Base-by-base conservation (phyloP, 176 grass and related monocot species). In the Leersia perrieri region DNA sequence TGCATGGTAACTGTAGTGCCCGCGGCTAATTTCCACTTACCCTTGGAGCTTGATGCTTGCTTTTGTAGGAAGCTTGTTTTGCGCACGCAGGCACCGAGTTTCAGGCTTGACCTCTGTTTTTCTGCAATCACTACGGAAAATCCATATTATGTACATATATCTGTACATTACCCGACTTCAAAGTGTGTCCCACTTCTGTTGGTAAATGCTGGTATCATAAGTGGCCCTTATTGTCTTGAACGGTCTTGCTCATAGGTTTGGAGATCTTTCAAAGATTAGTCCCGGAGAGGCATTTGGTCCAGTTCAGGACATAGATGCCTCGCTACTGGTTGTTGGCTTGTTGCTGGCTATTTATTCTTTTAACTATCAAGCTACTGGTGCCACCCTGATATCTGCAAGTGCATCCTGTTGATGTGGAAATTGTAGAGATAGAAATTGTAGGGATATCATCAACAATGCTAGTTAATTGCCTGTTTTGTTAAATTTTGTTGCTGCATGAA, bases 71-170 rank as follows among this genome's bases (percentile, higher is more conserved):
- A 63, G 62, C 2, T 81, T 69, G n/a, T 68, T 74, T 60, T 44
- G 47, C 16, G 13, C 33, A 2, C n/a, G 39, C 81, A 74, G 26
- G 51, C 38, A 1, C 36, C 3, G 31, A 49, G 14, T 36, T 80
- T 60, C 61, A 83, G 34, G 39, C 63, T 39, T 79, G 67, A 67
- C 30, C 49, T 35, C 68, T 38, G 16, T 84, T 66, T 61, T 45
- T 23, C 41, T 29, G 3, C 36, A 68, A 22, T 35, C 1, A 11
- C 49, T 58, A 11, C n/a, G n/a, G 13, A 9, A 58, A 84, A 35
- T 75, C 23, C n/a, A 18, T 74, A 51, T 84, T 74, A 51, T 84
- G 81, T 80, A 88, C 81, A 88, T 88, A 84, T 88, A 80, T 80
- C 30, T 89, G 81, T 89, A 80, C 60, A 70, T 89, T 84, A 88